A percentile compares a stretch with the other conserved stretches of the same genome.
These are phyloP conservation scores for Russula foetens DNA, from an alignment of 768 basidiomycete genomes.

Conservation along the genomic window DNA sequence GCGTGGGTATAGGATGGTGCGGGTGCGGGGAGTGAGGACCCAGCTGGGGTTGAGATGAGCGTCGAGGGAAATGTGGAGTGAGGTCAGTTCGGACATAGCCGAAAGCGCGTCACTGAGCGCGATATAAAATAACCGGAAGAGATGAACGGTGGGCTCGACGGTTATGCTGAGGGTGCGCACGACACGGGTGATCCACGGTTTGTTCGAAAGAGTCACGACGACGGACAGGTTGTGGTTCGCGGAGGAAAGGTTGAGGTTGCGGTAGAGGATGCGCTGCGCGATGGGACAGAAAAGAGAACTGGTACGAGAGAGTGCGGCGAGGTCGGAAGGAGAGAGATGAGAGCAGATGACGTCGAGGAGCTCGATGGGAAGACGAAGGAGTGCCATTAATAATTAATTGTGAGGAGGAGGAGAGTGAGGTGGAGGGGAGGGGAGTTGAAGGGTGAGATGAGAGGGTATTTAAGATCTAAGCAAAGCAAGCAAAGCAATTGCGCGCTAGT, in stretches of 20 bases:
- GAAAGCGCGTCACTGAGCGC: slow-evolving; percentile 45
- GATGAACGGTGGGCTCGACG: slow-evolving; percentile 33
- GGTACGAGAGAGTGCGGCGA: slow-evolving; percentile 43
- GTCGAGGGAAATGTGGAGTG: slow-evolving; percentile 46
- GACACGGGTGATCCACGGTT: slow-evolving; percentile 47
- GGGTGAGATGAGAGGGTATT: background rate
- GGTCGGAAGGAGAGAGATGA: slow-evolving; percentile 28
- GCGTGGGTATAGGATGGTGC: slow-evolving; percentile 32
- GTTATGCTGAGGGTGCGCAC: slow-evolving; percentile 58
- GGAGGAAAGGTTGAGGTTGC: slow-evolving; percentile 41
- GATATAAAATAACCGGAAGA: slow-evolving; percentile 41
- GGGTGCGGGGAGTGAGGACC: slow-evolving; percentile 33
- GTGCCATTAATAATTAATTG: slow-evolving; percentile 40
- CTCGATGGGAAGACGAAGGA: slow-evolving; percentile 48
- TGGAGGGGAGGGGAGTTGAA: background rate
- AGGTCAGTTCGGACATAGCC: slow-evolving; percentile 51
- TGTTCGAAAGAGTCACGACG: slow-evolving; percentile 47
- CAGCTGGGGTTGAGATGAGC: slow-evolving; percentile 36
- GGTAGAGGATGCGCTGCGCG: slow-evolving; percentile 58
- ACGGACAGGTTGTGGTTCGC: slow-evolving; percentile 39
- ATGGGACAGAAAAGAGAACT: slow-evolving; percentile 35
- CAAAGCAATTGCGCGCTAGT: background rate
- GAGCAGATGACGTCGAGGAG: slow-evolving; percentile 47
- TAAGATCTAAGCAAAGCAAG: background rate
- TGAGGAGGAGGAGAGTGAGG: background rate